Percentiles rank a stretch among this genome's conserved stretches.
These are phyloP conservation scores for Zelonia costaricensis DNA, from an alignment of 208 protist genomes.

Conservation along the genomic window DNA sequence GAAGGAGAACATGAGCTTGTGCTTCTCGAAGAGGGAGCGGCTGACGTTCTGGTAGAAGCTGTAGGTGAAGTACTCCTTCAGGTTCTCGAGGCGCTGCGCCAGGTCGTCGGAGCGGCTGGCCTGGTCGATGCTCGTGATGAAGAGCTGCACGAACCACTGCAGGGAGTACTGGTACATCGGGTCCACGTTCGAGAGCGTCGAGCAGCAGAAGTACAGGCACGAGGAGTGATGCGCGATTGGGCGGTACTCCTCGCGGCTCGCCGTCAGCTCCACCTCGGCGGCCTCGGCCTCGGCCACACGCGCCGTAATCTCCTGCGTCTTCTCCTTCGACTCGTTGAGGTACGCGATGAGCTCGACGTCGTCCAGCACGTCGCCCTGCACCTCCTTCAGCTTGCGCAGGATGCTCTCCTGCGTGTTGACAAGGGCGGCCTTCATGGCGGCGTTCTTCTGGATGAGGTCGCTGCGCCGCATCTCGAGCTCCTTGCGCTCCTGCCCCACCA, in stretches of 20 bases:
- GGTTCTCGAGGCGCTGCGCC: constrained; percentile 75
- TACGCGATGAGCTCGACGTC: constrained; percentile 97
- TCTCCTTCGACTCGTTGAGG: constrained; percentile 96
- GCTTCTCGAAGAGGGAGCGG: constrained; percentile 95
- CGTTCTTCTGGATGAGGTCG: constrained; percentile 95
- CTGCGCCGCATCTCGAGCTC: constrained; percentile 96
- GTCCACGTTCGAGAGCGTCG: constrained; percentile 94
- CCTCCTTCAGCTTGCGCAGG: constrained; percentile 94
- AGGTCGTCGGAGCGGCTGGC: constrained; percentile 84
- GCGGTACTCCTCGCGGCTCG: constrained; percentile 95
- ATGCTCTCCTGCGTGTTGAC: constrained; percentile 97
- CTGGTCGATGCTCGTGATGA: constrained; percentile 90
- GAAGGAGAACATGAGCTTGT: constrained; percentile 96
- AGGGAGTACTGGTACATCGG: constrained; percentile 98
- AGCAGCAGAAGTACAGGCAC: constrained; percentile 98
- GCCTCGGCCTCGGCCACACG: constrained; percentile 96
- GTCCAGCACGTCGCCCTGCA: constrained; percentile 96
- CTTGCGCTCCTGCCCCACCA: constrained; percentile 97
- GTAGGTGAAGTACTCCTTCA: constrained; percentile 96
- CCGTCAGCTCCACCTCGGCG: constrained; percentile 97
- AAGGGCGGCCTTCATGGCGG: constrained; percentile 96
- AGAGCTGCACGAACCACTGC: constrained; percentile 97
- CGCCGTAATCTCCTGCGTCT: constrained; percentile 90
- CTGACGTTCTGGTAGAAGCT: constrained; percentile 97
- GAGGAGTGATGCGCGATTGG: constrained; percentile 94